These are phyloP conservation scores for Westerdykella sp. DNA, from an alignment of 2,329 filamentous ascomycete species.

Conservation along the genomic window DNA sequence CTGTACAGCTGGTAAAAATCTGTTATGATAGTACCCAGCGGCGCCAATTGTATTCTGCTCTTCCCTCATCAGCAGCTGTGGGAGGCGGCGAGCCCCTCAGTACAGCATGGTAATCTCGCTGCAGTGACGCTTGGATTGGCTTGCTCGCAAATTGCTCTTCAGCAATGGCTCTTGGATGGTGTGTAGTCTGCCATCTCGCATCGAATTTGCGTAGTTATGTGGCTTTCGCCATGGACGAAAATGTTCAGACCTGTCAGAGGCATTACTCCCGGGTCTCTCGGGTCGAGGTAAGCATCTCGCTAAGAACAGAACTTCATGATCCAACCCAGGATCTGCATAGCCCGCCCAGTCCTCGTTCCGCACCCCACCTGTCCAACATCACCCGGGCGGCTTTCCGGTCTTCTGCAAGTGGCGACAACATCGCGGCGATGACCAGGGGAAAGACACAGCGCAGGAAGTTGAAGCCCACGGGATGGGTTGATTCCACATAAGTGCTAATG, in stretches of 20 bases:
- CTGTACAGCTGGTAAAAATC: too few species aligned
- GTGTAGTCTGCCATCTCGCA: not conserved
- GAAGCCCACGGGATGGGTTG: constrained; percentile 18
- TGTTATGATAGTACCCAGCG: too few species aligned
- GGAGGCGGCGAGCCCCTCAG: too few species aligned
- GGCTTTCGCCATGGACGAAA: not conserved
- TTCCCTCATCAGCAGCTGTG: too few species aligned
- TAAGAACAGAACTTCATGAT: constrained; percentile 1
- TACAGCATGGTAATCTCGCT: too few species aligned
- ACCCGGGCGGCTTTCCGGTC: constrained; percentile 10
- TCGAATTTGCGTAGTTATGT: not conserved
- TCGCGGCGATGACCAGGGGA: constrained; percentile 19
- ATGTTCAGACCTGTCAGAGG: too few species aligned
- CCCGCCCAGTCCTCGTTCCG: constrained; percentile 12
- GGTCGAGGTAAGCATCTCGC: not conserved
- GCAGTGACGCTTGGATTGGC: too few species aligned
- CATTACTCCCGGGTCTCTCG: too few species aligned
- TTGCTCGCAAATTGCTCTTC: not conserved
- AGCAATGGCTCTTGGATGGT: not conserved
- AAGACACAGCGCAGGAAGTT: constrained; percentile 22
- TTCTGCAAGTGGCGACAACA: constrained; percentile 13
- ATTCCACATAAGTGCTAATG: constrained; percentile 14
- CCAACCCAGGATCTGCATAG: constrained; percentile 11
- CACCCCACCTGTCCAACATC: constrained; percentile 23
- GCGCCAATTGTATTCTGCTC: too few species aligned